phyloP scores from a whole-genome alignment of 2,329 filamentous ascomycete genomes.

The Alternaria sp. region DNA sequence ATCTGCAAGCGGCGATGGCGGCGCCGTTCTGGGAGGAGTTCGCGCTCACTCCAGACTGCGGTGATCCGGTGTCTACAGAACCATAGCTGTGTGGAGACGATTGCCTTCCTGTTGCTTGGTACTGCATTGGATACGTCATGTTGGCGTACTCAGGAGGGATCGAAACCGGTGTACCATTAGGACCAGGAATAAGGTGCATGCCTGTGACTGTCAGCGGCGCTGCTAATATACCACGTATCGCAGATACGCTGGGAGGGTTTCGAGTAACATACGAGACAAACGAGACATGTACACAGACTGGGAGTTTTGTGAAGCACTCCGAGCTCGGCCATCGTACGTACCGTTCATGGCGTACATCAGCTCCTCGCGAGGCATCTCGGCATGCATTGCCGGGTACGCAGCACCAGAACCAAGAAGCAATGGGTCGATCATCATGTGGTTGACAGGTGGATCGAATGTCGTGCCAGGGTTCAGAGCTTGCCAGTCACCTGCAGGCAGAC shows the following conservation, averaged over 20 bases:
- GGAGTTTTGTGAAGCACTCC: not conserved
- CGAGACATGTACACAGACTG: not conserved
- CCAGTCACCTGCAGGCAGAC: conserved; percentile 39
- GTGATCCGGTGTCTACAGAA: conserved; percentile 45
- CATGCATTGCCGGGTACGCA: conserved; percentile 37
- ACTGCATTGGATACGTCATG: conserved; percentile 43
- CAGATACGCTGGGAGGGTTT: not conserved
- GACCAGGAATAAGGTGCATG: conserved; percentile 42
- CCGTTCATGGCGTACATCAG: conserved; percentile 47
- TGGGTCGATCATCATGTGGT: conserved; percentile 48
- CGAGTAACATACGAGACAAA: not conserved
- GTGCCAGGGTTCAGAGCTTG: conserved; percentile 36
- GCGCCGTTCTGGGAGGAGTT: conserved; percentile 42
- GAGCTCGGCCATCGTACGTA: conserved; percentile 1
- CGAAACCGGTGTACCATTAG: conserved; percentile 33
- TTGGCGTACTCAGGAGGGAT: conserved; percentile 40
- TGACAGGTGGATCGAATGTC: conserved; percentile 38
- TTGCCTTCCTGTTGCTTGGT: conserved; percentile 34
- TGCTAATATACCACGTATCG: not conserved
- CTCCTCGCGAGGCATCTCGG: conserved; percentile 42
- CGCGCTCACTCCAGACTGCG: conserved; percentile 43
- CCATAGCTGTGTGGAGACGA: conserved; percentile 45
- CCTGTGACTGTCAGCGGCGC: conserved; percentile 15
- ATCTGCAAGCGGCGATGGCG: conserved; percentile 57
- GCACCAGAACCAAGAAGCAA: conserved; percentile 41